Evolutionary conservation across 2,329 filamentous ascomycete genomes (phyloP), one percentile per base, ranked within the genome.

Genomic region (Trichoderma sp.): DNA sequence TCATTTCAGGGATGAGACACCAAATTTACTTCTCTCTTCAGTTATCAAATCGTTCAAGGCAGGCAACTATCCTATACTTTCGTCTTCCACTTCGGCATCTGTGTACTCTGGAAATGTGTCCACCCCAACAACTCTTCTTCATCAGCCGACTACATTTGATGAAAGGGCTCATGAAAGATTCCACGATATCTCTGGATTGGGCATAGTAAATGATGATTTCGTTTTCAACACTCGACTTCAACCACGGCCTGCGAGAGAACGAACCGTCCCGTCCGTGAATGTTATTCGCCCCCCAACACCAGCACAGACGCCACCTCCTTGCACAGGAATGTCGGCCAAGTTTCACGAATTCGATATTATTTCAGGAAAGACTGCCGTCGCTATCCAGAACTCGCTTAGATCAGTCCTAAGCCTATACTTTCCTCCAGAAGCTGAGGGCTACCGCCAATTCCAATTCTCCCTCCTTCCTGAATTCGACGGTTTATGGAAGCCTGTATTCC

Each of bases 361-460:
- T 3, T 76, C 78, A 20, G 80, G 81, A 28, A 82, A 84, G 70
- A 87, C 85, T 3, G 84, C 87, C 1, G 82, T 90, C 4, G 81
- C 82, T 1, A 80, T 88, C 6, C 89, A 91, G 73, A 90, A 91
- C 75, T 84, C 84, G 0, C 78, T 91, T 17, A 84, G 89, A 3
- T 83, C 84, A 17, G 78, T 89, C 4, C 81, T 91, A 0, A 84
- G 82, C 62, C 78, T 80, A 2, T 84, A 87, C 72, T 88, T 90
- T 66, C 84, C 86, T 0, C 80, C 84, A 0, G 82, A 84, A 39
- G 81, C 84, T 3, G 76, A 82, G 6, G 84, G 82, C 2, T 87
- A 85, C 69, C 82, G 81, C 7, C 85, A 87, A 62, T 84, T 85
- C 73, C 81, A 82, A 58, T 86, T 85, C 62, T 81, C 84, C 0